Percentiles rank a stretch among this genome's conserved stretches.
These are phyloP conservation scores for Pugionium cornutum DNA, from an alignment of 345 rosid species.

Conservation along the genomic window DNA sequence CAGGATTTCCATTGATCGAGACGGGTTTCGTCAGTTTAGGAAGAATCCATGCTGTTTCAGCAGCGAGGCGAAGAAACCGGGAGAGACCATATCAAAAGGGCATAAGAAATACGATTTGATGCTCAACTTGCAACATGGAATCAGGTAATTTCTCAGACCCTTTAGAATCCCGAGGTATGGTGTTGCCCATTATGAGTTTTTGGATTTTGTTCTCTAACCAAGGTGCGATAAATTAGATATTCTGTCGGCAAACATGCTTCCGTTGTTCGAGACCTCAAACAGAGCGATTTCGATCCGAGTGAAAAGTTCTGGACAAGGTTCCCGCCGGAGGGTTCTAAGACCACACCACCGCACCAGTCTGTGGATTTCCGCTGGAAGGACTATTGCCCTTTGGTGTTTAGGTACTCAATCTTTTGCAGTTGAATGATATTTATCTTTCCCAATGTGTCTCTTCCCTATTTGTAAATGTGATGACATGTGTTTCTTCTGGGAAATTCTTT, in stretches of 20 bases:
- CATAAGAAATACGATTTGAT: constrained; percentile 54
- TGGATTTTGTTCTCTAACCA: constrained; percentile 9
- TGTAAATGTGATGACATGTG: constrained; percentile 16
- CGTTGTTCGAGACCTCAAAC: constrained; percentile 53
- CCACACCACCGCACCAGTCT: constrained; percentile 87
- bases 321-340: constrained; percentile 89
- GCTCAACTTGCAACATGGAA: constrained; percentile 62
- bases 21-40: constrained; percentile 50
- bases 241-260: constrained; percentile 87
- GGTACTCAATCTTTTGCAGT: constrained; percentile 43
- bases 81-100: constrained; percentile 87
- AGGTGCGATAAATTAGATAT: constrained; percentile 46
- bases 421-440: too few relatives aligned
- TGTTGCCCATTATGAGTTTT: neutral
- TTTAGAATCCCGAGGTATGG: neutral
- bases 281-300: constrained; percentile 81
- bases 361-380: constrained; percentile 97
- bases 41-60: constrained; percentile 71
- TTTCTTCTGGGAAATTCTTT: neutral
- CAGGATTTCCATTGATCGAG: too few relatives aligned
- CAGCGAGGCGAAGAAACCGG: constrained; percentile 83
- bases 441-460: neutral
- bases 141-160: constrained; percentile 50
- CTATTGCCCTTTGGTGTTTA: constrained; percentile 90
- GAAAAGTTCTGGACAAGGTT: constrained; percentile 98